A percentile compares a stretch with the other conserved stretches of the same genome.
phyloP scores from a whole-genome alignment of 2,329 filamentous ascomycete species.

The Blumeria graminis region DNA sequence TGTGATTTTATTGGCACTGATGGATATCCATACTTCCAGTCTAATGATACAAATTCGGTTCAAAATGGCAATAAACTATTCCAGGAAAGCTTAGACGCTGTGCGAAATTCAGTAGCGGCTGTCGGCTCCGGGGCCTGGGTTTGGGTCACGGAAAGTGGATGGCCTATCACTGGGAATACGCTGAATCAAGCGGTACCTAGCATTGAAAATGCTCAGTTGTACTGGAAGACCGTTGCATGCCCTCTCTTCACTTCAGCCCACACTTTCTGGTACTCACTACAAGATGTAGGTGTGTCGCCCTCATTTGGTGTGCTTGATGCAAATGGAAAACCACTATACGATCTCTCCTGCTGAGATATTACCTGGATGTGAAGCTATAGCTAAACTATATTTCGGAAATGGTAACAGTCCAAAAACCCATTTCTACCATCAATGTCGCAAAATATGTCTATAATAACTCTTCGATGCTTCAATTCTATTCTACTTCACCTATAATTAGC shows the following conservation, averaged over 20 bases:
- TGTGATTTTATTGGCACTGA: constrained; percentile 41
- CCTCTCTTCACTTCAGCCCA: constrained; percentile 26
- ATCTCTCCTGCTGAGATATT: constrained; percentile 8
- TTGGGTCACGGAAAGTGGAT: constrained; percentile 42
- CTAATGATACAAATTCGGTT: constrained; percentile 28
- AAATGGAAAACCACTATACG: constrained; percentile 9
- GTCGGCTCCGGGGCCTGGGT: constrained; percentile 28
- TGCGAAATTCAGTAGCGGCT: constrained; percentile 15
- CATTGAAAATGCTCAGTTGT: constrained; percentile 33
- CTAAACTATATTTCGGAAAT: no score
- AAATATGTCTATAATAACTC: no score
- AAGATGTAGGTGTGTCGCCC: constrained; percentile 23
- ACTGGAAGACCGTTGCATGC: constrained; percentile 39
- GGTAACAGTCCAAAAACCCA: no score
- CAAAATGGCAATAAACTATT: constrained; percentile 30
- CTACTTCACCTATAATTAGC: no score
- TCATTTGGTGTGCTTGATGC: constrained; percentile 18
- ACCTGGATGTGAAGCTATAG: no score
- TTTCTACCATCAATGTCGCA: no score
- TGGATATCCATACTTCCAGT: constrained; percentile 43
- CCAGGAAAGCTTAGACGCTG: constrained; percentile 16
- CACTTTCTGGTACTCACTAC: constrained; percentile 37
- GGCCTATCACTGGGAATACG: constrained; percentile 30
- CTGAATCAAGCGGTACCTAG: constrained; percentile 30
- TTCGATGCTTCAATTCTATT: no score